Base-by-base conservation (phyloP, 441 rosid species). In the Adansonia madagascariensis region DNA sequence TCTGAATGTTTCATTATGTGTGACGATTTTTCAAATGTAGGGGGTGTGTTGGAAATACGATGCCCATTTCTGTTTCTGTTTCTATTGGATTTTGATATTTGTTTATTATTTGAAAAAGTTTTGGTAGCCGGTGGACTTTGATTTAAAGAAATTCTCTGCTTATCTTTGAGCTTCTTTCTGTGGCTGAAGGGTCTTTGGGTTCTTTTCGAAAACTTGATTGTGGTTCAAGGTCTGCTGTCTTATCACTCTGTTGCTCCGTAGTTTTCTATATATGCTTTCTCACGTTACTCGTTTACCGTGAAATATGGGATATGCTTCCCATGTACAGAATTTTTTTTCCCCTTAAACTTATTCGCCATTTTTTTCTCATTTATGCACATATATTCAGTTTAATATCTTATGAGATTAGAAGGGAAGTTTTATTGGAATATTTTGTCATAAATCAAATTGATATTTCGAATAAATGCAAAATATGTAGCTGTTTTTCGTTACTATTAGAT, bases 51-150 rank as follows among this genome's bases (percentile, higher is more conserved):
- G 61, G 61, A 56, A 56, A 56, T 56, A 27, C 6, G 61, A 56
- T 17, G 61, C 61, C 61, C 8, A 17, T 55, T 55, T 55, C 18
- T 53, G 18, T 14, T 53, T 15, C 57, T 14, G 8, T 60, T 60
- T 62, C 44, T 46, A 31, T 66, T 71, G 49, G 60, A 68, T 67
- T 55, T 22, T 27, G 52, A 43, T 70, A 12, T 74, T 56, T 49
- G 47, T 15, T 62, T 63, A 46, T 67, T 39, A 14, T 43, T 77
- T 43, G 22, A 60, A 49, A 49, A 70, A 55, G 63, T 70, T 60
- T 75, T 65, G 71, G 79, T 70, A 75, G 79, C 65, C 81, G 74
- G 81, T 78, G 74, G 75, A 56, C 73, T 78, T 59, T 75, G 80
- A 69, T 82, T 43, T 50, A 69, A 77, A 69, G 82, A 31, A 66